Evolutionary conservation across 2,329 filamentous ascomycete species (phyloP).

Genomic region (Periconia digitata): DNA sequence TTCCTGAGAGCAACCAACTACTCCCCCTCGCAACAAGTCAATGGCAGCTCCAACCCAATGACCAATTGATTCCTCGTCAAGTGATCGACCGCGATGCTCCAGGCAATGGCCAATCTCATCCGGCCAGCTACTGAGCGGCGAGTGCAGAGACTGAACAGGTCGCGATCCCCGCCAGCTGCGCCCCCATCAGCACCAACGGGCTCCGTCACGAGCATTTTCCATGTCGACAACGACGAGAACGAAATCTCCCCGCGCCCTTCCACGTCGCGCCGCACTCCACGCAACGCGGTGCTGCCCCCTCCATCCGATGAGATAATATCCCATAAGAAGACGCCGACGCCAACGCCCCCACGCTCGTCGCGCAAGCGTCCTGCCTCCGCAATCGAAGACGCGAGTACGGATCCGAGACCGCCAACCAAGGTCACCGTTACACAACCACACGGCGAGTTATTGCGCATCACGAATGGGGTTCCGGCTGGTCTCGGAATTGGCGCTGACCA

Average conservation of each 20-base stretch:
- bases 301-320: conserved; percentile 21
- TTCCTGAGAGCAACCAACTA: conserved; percentile 23
- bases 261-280: conserved; percentile 31
- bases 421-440: conserved; percentile 47
- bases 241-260: conserved; percentile 18
- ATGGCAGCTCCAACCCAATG: conserved; percentile 21
- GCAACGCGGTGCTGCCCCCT: conserved; percentile 23
- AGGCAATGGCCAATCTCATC: conserved; percentile 31
- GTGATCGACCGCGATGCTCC: conserved; percentile 30
- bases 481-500: conserved; percentile 39
- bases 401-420: conserved; percentile 45
- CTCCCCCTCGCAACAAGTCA: conserved; percentile 28
- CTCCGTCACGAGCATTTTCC: background rate
- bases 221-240: conserved; percentile 18
- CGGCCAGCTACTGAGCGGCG: conserved; percentile 38
- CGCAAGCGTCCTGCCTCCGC: conserved; percentile 35
- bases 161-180: conserved; percentile 22
- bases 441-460: conserved; percentile 44
- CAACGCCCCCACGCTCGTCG: conserved; percentile 24
- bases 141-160: conserved; percentile 28
- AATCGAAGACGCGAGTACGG: conserved; percentile 24
- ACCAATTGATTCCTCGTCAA: conserved; percentile 17
- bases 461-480: conserved; percentile 45
- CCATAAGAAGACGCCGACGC: conserved; percentile 16
- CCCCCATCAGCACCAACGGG: conserved; percentile 9